Evolutionary conservation across 352 stramenopile genomes (phyloP).

Genomic region (Detonula confervacea): DNA sequence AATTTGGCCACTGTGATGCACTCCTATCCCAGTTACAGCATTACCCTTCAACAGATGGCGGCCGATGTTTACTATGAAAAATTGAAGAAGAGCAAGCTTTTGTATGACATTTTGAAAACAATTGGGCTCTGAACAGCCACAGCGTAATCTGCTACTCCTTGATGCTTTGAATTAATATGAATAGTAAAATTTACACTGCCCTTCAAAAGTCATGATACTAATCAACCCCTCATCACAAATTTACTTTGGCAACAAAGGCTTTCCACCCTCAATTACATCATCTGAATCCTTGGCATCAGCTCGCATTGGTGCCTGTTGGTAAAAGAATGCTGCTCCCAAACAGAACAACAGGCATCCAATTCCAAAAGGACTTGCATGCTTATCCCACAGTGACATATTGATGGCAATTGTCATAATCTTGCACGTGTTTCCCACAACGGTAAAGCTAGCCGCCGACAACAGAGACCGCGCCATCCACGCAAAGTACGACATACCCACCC

Average conservation of each 20-base stretch:
- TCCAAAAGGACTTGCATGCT: conserved; percentile 65
- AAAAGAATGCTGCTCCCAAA: conserved; percentile 64
- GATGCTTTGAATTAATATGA: neutral
- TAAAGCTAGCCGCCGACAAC: conserved; percentile 67
- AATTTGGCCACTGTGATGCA: conserved; percentile 68
- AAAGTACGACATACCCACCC: conserved; percentile 76
- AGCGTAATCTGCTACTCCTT: neutral
- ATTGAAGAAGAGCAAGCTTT: conserved; percentile 35
- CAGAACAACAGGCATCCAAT: conserved; percentile 68
- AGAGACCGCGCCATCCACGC: conserved; percentile 61
- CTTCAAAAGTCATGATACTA: no score
- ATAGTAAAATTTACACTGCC: neutral
- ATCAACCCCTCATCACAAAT: neutral
- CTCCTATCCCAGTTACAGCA: conserved; percentile 68
- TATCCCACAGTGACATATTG: conserved; percentile 71
- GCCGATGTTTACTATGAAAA: conserved; percentile 66
- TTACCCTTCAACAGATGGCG: conserved; percentile 68
- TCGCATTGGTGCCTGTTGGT: conserved; percentile 67
- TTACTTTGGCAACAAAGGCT: conserved; percentile 45
- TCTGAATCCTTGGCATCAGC: conserved; percentile 43
- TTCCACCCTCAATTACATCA: conserved; percentile 18
- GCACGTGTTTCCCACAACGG: conserved; percentile 70
- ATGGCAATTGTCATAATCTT: conserved; percentile 70
- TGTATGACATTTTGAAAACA: conserved; percentile 61
- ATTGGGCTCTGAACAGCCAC: conserved; percentile 43